Evolutionary conservation across 805 yeast genomes (phyloP), one percentile per base, ranked within the genome.

Genomic region (Pichia eremophila): DNA sequence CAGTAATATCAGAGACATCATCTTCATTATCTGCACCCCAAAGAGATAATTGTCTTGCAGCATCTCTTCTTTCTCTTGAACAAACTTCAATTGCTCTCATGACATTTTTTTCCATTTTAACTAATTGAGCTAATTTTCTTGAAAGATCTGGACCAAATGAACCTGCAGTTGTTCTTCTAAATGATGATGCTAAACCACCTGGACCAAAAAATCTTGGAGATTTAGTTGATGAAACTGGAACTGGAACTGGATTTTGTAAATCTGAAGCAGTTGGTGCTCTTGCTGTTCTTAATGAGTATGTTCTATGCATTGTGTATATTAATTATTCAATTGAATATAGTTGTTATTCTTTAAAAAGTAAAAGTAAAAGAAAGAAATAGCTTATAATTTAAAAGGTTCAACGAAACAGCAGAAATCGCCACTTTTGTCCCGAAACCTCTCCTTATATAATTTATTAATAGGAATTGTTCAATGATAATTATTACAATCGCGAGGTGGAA

Each of bases 1-100:
- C 95, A 46, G 95, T 84, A 59, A 87, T 81, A 66, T 86, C 95
- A 41, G 85, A 76, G 42, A 87, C 88, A 56, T 85, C 91, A 60
- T 86, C 93, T 61, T 85, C 93, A 59, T 85, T 83, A 54, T 78
- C 86, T 62, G 82, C 83, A 73, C 95, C 95, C 95, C 95, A 86
- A 40, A 82, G 65, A 45, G 88, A 79, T 64, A 85, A 73, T 66
- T 85, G 93, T 65, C 78, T 83, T 49, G 95, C 93, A 53, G 84
- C 88, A 56, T 81, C 83, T 68, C 83, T 77, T 68, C 91, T 75
- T 70, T 85, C 93, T 62, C 78, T 74, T 50, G 90, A 83, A 51
- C 82, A 79, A 56, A 82, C 72, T 67, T 85, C 95, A 64, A 84
- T 74, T 46, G 89, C 78, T 66, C 90, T 75, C 79, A 83, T 76